Percentiles rank a stretch among this genome's conserved stretches.
Conservation (phyloP, 176 grass and related monocot genomes). For the Eleusine indica region DNA sequence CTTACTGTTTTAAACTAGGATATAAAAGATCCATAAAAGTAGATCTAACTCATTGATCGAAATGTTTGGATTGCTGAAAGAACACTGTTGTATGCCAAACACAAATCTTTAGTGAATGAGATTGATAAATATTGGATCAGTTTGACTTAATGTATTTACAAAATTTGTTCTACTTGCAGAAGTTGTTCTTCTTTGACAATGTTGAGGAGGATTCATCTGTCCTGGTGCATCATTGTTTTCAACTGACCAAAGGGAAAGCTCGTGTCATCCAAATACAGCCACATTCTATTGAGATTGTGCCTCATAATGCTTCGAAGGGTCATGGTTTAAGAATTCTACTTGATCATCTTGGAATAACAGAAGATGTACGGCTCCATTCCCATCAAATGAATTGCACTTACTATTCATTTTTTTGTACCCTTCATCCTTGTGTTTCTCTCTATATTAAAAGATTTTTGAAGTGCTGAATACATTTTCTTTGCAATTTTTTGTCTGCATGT, state of each 20-base stretch:
- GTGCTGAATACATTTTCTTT: constrained; percentile 12
- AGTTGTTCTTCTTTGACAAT: constrained; percentile 68
- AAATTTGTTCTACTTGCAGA: constrained; percentile 55
- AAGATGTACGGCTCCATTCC: constrained; percentile 54
- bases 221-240: constrained; percentile 53
- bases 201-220: constrained; percentile 46
- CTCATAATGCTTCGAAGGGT: constrained; percentile 62
- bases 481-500: constrained; percentile 11
- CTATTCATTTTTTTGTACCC: constrained; percentile 41
- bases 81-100: background rate
- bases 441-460: constrained; percentile 13
- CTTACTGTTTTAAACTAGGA: background rate
- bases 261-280: constrained; percentile 49
- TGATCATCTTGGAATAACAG: constrained; percentile 84
- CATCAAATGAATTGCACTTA: constrained; percentile 18
- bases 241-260: constrained; percentile 57
- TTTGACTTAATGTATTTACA: constrained; percentile 22
- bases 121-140: constrained; percentile 6
- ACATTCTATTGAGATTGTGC: constrained; percentile 71
- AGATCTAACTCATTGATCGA: background rate
- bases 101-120: background rate
- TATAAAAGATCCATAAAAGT: background rate
- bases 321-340: constrained; percentile 68
- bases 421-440: constrained; percentile 2
- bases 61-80: background rate